Base-by-base conservation (phyloP, 352 stramenopile genomes). In the Phytophthora meadii region DNA sequence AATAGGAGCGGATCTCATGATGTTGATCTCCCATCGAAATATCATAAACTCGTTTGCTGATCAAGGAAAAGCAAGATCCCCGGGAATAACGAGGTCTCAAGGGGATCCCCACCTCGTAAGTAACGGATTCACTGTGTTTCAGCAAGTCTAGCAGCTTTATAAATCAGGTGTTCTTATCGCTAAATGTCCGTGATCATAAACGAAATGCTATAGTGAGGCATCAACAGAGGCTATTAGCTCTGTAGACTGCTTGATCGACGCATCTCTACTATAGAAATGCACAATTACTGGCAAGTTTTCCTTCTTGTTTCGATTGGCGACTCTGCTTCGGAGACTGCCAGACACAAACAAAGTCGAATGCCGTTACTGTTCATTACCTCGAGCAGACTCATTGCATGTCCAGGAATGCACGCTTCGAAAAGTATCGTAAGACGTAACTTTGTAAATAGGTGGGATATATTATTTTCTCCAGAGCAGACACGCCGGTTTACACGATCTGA, bases 381-480 rank as follows among this genome's bases (percentile, higher is more conserved):
- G 28, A 34, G 6, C 28, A 34, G 5, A 34, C 28, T 7, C 28
- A 34, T 22, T 30, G 27, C 27, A 30, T 30, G 27, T 30, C 27
- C 22, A 22, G 22, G 22, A 22, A 22, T 22, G 22, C 22, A 22
- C 22, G 22, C 22, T 22, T 22, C 22, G 22, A 22, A 30, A 30
- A 7, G 6, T 30, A 30, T 30, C 27, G 27, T 30, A 30, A 30
- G 6, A 30, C 27, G 4, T 30, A 14, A 52, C n/a, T n/a, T 71
- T 47, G 40, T 74, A 74, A 74, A 74, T 74, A 74, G 44, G 60
- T 36, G 42, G 39, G 27, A 22, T 73, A 65, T 69, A 73, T 73
- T 65, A 69, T 68, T 63, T 67, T 54, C 24, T 27, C 30, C n/a
- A 55, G 36, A 12, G 22, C n/a, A 54, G 6, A 19, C 15, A 9